Evolutionary conservation across 306 rosid species (phyloP), one percentile per base, ranked within the genome.

Genomic region (Elaeagnus macrophylla): DNA sequence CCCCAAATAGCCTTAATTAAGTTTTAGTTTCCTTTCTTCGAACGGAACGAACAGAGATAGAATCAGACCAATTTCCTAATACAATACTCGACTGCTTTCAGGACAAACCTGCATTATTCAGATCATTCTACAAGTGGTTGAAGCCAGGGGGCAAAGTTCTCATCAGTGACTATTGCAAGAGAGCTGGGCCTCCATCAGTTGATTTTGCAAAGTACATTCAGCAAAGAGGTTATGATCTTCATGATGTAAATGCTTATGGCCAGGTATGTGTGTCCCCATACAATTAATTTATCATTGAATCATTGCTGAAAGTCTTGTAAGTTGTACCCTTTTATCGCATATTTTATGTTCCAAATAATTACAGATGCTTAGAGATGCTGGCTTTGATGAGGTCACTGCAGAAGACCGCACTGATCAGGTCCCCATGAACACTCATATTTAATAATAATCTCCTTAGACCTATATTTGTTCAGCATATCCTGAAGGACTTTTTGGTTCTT

Each of bases 141-240:
- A 91, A 87, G 75, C 96, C 96, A 7, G 96, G 99, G 35, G 99
- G 96, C 2, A 88, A 74, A 64, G 79, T 91, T 71, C 81, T 91
- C 54, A 82, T 91, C 53, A 87, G 81, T 59, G 99, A 91, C 64
- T 91, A 87, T 70, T 91, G 96, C 62, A 79, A 58, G 72, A 77
- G 79, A 65, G 66, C 83, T 69, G 85, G 75, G 72, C 68, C 69
- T 67, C 96, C 84, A 2, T 84, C 89, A 0, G 43, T 20, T 14
- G 89, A 79, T 50, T 91, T 82, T 67, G 70, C 89, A 0, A 80
- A 75, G 51, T 91, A 88, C 72, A 87, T 91, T 43, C 57, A 83
- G 69, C 77, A 87, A 56, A 86, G 95, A 69, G 96, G 89, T 37
- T 91, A 91, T 45, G 76, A 87, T 67, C 72, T 87, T 70, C 82